Evolutionary conservation across 106 monocot species (phyloP).

Genomic region (Dendrobium chrysotoxum): DNA sequence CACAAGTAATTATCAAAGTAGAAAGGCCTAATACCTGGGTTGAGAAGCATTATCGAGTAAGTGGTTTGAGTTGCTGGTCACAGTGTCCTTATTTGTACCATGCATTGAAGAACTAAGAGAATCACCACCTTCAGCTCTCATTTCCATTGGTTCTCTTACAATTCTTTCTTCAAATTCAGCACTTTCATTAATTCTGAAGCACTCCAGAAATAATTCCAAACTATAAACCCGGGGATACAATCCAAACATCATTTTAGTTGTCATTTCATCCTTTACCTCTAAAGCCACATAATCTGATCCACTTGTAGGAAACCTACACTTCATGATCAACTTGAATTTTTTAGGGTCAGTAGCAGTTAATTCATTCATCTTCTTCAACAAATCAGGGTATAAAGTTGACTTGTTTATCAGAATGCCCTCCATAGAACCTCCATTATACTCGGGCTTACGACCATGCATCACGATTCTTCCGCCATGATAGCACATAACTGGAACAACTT

Average conservation of each 20-base stretch:
- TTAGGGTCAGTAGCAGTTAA: not conserved
- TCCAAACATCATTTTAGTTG: constrained; percentile 8
- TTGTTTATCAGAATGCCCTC: not conserved
- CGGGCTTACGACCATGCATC: constrained; percentile 4
- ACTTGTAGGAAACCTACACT: constrained; percentile 9
- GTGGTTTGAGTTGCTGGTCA: not conserved
- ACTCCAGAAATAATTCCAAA: constrained; percentile 1
- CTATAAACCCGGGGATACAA: constrained; percentile 8
- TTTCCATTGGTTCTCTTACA: not conserved
- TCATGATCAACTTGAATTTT: constrained; percentile 9
- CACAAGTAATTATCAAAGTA: not conserved
- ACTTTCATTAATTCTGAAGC: not conserved
- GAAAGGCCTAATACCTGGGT: not conserved
- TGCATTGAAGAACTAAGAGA: constrained; percentile 2
- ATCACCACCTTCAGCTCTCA: constrained; percentile 1
- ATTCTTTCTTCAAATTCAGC: not conserved
- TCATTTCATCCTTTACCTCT: constrained; percentile 3
- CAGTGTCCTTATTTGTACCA: not conserved
- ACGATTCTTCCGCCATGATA: constrained; percentile 3
- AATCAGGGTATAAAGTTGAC: not conserved
- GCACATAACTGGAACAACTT: constrained; percentile 2
- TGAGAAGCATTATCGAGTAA: not conserved
- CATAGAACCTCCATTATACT: constrained; percentile 8
- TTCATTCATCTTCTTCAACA: not conserved
- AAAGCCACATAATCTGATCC: constrained; percentile 7